phyloP scores from a whole-genome alignment of 2,329 filamentous ascomycete species.

The Monosporascus sp. region DNA sequence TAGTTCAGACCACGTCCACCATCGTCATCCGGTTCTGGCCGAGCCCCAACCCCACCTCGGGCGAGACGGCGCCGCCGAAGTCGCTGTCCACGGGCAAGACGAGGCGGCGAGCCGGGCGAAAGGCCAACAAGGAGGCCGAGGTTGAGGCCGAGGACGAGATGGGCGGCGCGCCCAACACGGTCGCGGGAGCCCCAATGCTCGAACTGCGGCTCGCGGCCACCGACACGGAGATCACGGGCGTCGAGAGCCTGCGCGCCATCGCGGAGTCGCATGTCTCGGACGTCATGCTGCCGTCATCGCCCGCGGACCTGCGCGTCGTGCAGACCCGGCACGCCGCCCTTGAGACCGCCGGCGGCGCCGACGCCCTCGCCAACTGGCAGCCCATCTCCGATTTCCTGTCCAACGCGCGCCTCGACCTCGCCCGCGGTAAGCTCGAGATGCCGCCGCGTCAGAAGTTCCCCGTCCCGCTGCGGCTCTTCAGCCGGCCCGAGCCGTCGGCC shows the following conservation, averaged over 20 bases:
- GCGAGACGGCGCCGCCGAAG: background rate
- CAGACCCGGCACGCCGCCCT: constrained; percentile 32
- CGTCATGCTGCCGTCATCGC: constrained; percentile 39
- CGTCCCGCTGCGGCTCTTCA: constrained; percentile 24
- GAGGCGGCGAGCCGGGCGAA: too few species aligned
- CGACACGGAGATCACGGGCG: constrained; percentile 27
- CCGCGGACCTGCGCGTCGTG: constrained; percentile 44
- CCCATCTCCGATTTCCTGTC: constrained; percentile 39
- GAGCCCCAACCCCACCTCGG: background rate
- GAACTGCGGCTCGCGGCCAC: constrained; percentile 33
- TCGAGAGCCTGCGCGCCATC: constrained; percentile 34
- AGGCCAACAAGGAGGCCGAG: constrained; percentile 16
- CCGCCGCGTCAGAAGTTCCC: constrained; percentile 28
- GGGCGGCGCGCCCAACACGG: constrained; percentile 1
- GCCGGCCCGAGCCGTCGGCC: background rate
- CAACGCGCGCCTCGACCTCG: constrained; percentile 40
- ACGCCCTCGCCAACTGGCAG: constrained; percentile 20
- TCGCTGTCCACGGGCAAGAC: too few species aligned
- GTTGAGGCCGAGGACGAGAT: constrained; percentile 1
- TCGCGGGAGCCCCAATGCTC: constrained; percentile 26
- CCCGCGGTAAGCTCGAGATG: constrained; percentile 33
- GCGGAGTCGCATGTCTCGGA: constrained; percentile 34
- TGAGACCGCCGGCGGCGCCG: constrained; percentile 13
- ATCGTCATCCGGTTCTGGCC: constrained; percentile 45
- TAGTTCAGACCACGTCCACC: constrained; percentile 21